Evolutionary conservation across 768 basidiomycete species (phyloP), one percentile per base, ranked within the genome.

Genomic region (Sarcomyxa edulis): DNA sequence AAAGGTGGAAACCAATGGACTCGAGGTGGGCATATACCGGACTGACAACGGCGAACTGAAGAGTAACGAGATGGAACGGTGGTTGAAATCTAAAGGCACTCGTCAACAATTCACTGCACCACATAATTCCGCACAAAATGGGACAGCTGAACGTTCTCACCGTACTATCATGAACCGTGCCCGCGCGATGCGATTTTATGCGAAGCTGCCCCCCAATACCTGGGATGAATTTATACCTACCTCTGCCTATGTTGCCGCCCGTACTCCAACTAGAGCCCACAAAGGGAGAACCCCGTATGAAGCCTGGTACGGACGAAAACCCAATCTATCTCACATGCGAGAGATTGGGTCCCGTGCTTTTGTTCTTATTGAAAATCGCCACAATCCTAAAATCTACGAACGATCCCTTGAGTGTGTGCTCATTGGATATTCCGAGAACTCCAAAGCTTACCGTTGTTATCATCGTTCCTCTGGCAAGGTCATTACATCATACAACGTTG

Each of bases 41-140:
- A 54, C 45, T 4, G 51, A 55, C 24, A 45, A 43, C 14, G 55
- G 57, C 0, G 51, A 58, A 47, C 53, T 44, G 3, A 47, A 41
- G 35, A 52, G 38, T 39, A 42, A 38, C 7, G 40, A 43, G 12
- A 51, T 59, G 49, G 29, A 35, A 6, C 38, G 24, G 4, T 56
- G 33, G 15, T n/a, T 35, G 20, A n/a, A n/a, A n/a, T n/a, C n/a
- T n/a, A 8, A n/a, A 8, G 53, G 58, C 3, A 49, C 39, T 1
- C 7, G 30, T 1, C 44, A 50, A 7, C 32, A 53, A 15, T 50
- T 37, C 35, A 61, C 59, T 0, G 57, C 58, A 0, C 53, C 61
- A 0, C 51, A 68, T 44, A 66, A 61, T 6, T 66, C 61, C n/a
- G 56, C 55, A 0, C 59, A 66, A 9, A 68, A 59, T 39, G 62